phyloP scores from a whole-genome alignment of 306 rosid species.

The Cucumis sativus region Cucumber_9930_V3 NC_026656.2:15689501-15690000 shows the following conservation, averaged over 20 bases:
- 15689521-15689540: background rate
- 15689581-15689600: no score
- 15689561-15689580: background rate
- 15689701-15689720: no score
- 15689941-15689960: constrained; percentile 76
- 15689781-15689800: constrained; percentile 56
- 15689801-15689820: constrained; percentile 78
- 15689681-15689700: no score
- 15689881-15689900: constrained; percentile 89
- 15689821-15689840: constrained; percentile 19
- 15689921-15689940: constrained; percentile 84
- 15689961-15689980: constrained; percentile 18
- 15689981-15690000: constrained; percentile 13
- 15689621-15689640: no score
- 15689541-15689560: background rate
- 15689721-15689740: no score
- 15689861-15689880: constrained; percentile 88
- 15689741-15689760: no score
- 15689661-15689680: no score
- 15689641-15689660: no score
- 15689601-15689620: background rate
- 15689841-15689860: constrained; percentile 81
- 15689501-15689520: background rate
- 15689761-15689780: background rate
- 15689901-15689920: constrained; percentile 98